Conservation (phyloP, 768 basidiomycete genomes). For the Leucocoprinus sp. region DNA sequence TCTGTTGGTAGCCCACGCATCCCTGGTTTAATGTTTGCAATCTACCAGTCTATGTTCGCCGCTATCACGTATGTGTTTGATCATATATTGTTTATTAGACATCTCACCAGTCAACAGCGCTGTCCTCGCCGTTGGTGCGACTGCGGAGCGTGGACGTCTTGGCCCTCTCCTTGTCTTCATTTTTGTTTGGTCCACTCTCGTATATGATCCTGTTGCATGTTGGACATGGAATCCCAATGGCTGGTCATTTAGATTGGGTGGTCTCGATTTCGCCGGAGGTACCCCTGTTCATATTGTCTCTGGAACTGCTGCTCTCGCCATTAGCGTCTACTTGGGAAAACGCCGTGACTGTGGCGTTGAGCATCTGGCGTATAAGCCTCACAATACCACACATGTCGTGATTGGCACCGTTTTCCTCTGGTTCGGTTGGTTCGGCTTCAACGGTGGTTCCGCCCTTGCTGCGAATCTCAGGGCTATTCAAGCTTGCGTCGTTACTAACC, state of each 20-base stretch:
- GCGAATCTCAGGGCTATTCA: conserved; percentile 83
- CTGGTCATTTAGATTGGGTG: conserved; percentile 71
- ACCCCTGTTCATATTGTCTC: conserved; percentile 96
- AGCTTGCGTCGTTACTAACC: conserved; percentile 90
- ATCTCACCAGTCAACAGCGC: conserved; percentile 39
- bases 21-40: conserved; percentile 68
- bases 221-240: conserved; percentile 91
- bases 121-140: conserved; percentile 85
- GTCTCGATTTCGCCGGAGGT: conserved; percentile 90
- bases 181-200: conserved; percentile 82
- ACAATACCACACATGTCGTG: conserved; percentile 88
- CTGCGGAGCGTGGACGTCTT: conserved; percentile 82
- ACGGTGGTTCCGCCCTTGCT: conserved; percentile 84
- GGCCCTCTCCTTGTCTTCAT: conserved; percentile 86
- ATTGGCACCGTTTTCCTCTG: conserved; percentile 92
- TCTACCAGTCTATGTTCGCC: conserved; percentile 90
- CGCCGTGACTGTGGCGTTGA: conserved; percentile 89
- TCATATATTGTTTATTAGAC: neutral
- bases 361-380: conserved; percentile 84
- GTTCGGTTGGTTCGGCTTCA: conserved; percentile 96
- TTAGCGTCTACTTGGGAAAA: conserved; percentile 86
- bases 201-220: conserved; percentile 91
- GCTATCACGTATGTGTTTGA: conserved; percentile 61
- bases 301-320: conserved; percentile 84
- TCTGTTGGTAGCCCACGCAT: conserved; percentile 66